phyloP scores from a whole-genome alignment of 306 rosid species.

The Luffa acutangula region DNA sequence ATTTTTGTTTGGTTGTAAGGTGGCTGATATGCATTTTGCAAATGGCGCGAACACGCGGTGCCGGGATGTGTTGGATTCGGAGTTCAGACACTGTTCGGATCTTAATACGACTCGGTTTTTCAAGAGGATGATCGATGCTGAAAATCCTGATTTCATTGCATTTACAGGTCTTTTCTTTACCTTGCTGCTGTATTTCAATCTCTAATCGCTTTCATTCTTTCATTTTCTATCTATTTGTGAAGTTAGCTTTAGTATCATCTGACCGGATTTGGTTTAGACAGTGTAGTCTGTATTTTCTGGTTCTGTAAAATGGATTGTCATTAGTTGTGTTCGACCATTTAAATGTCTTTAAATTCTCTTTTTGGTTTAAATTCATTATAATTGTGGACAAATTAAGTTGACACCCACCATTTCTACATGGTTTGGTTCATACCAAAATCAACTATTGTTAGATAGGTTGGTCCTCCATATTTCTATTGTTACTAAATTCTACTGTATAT shows the following conservation, averaged over 20 bases:
- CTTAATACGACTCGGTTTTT: constrained; percentile 67
- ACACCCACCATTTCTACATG: neutral
- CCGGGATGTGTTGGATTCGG: constrained; percentile 58
- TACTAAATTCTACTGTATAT: neutral
- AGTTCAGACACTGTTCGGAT: constrained; percentile 64
- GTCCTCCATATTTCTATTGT: neutral
- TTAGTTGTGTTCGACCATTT: neutral
- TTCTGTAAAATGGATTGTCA: neutral
- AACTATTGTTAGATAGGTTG: neutral
- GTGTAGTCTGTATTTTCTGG: neutral
- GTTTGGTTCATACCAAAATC: neutral
- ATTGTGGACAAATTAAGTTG: neutral
- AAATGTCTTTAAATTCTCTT: neutral
- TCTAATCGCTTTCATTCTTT: neutral
- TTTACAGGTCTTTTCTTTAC: constrained; percentile 44
- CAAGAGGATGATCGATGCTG: constrained; percentile 42
- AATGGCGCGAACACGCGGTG: constrained; percentile 50
- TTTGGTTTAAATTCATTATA: neutral
- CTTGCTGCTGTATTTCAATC: neutral
- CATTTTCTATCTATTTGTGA: neutral
- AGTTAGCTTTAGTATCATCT: neutral
- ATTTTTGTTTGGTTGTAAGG: constrained; percentile 21
- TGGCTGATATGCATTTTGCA: constrained; percentile 92
- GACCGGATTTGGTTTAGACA: neutral
- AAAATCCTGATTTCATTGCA: constrained; percentile 78